Evolutionary conservation across 1,139 yeast species (phyloP).

Genomic region (Yamadazyma epiphylla): DNA sequence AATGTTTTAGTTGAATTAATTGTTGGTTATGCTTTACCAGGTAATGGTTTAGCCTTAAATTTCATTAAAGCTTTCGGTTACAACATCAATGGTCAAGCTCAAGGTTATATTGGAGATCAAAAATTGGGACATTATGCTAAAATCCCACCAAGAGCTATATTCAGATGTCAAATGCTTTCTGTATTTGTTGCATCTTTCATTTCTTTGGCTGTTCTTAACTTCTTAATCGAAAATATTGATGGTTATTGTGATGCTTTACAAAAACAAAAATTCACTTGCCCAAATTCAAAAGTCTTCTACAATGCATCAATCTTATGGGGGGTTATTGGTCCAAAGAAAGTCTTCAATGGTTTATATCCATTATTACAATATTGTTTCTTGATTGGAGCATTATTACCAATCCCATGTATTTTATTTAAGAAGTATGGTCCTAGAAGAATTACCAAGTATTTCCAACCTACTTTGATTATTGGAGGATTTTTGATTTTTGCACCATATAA

Average conservation of each 20-base stretch:
- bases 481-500: conserved; percentile 52
- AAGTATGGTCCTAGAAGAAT: conserved; percentile 23
- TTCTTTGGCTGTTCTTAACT: conserved; percentile 49
- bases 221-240: conserved; percentile 33
- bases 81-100: conserved; percentile 59
- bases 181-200: conserved; percentile 37
- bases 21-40: conserved; percentile 61
- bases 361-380: conserved; percentile 46
- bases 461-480: conserved; percentile 37
- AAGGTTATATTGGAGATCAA: conserved; percentile 50
- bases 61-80: conserved; percentile 56
- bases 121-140: conserved; percentile 59
- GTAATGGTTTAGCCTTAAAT: conserved; percentile 58
- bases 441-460: conserved; percentile 36
- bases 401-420: conserved; percentile 37
- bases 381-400: conserved; percentile 46
- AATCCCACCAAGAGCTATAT: conserved; percentile 57
- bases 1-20: conserved; percentile 59
- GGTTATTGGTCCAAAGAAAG: conserved; percentile 55
- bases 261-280: conserved; percentile 43
- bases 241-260: conserved; percentile 44
- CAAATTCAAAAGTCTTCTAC: conserved; percentile 41
- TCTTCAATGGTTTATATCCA: conserved; percentile 51
- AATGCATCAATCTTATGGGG: conserved; percentile 56
- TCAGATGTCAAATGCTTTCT: conserved; percentile 53